Evolutionary conservation across 2,329 filamentous ascomycete species (phyloP), one percentile per base, ranked within the genome.

Genomic region (Cladosporium sp.): DNA sequence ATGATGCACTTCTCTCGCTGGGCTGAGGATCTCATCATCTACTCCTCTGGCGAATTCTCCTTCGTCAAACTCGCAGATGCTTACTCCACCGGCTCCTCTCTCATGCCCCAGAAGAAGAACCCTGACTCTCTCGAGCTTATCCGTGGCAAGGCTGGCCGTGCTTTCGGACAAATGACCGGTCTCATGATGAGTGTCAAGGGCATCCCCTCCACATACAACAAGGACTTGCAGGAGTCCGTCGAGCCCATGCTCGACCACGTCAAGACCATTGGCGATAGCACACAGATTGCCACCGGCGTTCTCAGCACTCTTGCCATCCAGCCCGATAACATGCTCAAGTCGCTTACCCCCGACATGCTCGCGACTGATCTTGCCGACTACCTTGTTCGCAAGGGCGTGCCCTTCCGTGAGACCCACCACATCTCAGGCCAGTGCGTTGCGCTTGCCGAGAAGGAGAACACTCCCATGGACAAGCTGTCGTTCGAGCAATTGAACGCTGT

Each of bases 51-150:
- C 59, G 89, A 93, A 72, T 94, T 93, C 69, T 84, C 85, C 17
- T 93, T 90, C 71, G 82, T 92, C 38, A 81, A 82, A 60, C 75
- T 94, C 15, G 88, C 89, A 7, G 90, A 95, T 70, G 88, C 88
- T 0, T 94, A 93, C 74, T 86, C 83, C 0, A 93, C 90, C 0
- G 89, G 89, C 5, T 88, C 84, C 65, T 87, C 83, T 3, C 76
- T 92, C 58, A 92, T 92, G 88, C 88, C 89, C 2, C 86, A 94
- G 72, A 93, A 93, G 83, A 91, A 92, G 80, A 92, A 92, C 75
- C 81, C 82, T 1, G 89, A 93, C 74, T 86, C 83, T 40, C 79
- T 93, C 19, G 85, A 89, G 68, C 78, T 93, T 37, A 81, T 92
- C 60, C 83, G 89, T n/a, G 89, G 89, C 55, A 92, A 92, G 78